These are phyloP conservation scores for Talaromyces liani DNA, from an alignment of 495 filamentous ascomycete species.

Conservation along the genomic window DNA sequence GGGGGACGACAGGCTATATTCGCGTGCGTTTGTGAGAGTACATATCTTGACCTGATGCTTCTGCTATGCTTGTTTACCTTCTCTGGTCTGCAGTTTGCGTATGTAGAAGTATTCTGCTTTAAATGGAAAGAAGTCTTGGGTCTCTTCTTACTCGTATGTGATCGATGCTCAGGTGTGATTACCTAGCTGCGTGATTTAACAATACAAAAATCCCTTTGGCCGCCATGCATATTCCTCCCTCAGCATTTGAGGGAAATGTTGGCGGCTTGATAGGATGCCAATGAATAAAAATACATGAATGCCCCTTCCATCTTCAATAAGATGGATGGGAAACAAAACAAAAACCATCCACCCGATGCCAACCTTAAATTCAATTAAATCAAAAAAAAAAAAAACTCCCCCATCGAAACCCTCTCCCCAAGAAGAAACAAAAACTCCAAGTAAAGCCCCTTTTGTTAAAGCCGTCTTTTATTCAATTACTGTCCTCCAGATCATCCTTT, in stretches of 20 bases:
- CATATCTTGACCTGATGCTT: neutral
- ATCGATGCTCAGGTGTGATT: neutral
- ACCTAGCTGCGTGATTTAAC: neutral
- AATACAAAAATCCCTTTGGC: neutral
- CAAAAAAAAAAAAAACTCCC: neutral
- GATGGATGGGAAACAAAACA: neutral
- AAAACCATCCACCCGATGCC: neutral
- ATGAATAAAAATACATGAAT: neutral
- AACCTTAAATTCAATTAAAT: neutral
- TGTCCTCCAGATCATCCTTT: conserved; percentile 38
- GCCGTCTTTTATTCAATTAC: neutral
- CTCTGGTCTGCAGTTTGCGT: neutral
- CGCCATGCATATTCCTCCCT: neutral
- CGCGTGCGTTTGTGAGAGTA: neutral
- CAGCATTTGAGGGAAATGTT: neutral
- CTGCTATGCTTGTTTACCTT: neutral
- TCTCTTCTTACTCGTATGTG: neutral
- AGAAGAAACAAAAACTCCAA: neutral
- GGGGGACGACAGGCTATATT: neutral
- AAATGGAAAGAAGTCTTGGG: neutral
- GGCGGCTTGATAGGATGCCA: neutral
- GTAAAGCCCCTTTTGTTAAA: neutral
- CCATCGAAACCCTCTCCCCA: neutral
- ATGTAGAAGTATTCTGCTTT: neutral
- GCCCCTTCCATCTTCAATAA: neutral